Conservation (phyloP, 371 early-diverging fungal species). For the Mycotypha africana region DNA sequence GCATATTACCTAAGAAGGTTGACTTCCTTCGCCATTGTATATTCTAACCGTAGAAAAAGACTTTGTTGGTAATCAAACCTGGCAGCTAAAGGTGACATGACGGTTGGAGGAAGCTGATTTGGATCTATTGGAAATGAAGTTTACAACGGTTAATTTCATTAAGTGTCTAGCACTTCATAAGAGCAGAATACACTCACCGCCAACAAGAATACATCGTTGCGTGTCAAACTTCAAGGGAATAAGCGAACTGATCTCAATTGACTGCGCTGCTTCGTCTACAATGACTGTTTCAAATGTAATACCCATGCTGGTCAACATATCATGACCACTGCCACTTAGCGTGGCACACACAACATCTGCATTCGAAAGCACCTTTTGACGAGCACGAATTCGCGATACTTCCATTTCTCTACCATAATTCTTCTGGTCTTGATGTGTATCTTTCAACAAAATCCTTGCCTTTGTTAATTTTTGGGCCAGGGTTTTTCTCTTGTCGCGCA, state of each 20-base stretch:
- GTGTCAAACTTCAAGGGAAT: conserved; percentile 90
- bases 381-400: conserved; percentile 45
- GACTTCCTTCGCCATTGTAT: conserved; percentile 54
- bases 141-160: too few relatives aligned
- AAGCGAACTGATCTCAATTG: conserved; percentile 84
- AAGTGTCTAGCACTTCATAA: too few relatives aligned
- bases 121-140: conserved; percentile 88
- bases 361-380: conserved; percentile 62
- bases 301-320: conserved; percentile 58
- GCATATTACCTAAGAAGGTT: conserved; percentile 59
- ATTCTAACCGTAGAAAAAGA: conserved; percentile 83
- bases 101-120: conserved; percentile 95
- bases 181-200: too few relatives aligned
- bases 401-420: conserved; percentile 47
- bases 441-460: conserved; percentile 37
- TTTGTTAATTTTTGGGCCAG: conserved; percentile 26
- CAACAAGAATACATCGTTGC: conserved; percentile 88
- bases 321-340: conserved; percentile 86
- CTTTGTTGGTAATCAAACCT: conserved; percentile 82
- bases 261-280: conserved; percentile 98
- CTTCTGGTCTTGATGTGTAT: conserved; percentile 33
- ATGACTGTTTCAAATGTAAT: conserved; percentile 79
- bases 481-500: conserved; percentile 26
- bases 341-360: conserved; percentile 82
- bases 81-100: conserved; percentile 72